Conservation (phyloP, 495 filamentous ascomycete species). For the Penicillium soppii region DNA sequence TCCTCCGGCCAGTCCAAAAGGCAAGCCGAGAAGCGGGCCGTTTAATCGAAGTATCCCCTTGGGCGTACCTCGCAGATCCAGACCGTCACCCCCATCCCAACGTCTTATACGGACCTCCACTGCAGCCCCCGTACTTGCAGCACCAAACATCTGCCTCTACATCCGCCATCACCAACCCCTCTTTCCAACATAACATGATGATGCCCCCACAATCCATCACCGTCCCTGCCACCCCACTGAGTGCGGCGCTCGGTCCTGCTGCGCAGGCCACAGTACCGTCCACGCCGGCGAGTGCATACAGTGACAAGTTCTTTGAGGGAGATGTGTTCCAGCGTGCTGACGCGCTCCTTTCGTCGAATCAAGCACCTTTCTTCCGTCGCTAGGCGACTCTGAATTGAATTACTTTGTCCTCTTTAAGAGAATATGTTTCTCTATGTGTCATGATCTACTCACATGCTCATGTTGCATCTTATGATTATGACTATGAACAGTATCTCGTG, state of each 20-base stretch:
- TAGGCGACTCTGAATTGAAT: background rate
- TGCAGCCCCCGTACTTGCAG: slow-evolving; percentile 34
- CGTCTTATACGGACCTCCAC: slow-evolving; percentile 38
- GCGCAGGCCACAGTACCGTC: slow-evolving; percentile 86
- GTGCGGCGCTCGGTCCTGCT: slow-evolving; percentile 82
- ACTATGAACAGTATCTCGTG: background rate
- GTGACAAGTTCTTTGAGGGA: slow-evolving; percentile 62
- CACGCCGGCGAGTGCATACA: slow-evolving; percentile 69
- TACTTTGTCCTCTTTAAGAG: background rate
- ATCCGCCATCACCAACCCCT: slow-evolving; percentile 23
- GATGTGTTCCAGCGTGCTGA: slow-evolving; percentile 77
- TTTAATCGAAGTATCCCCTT: slow-evolving; percentile 74
- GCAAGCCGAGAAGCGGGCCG: slow-evolving; percentile 72
- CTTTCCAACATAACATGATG: slow-evolving; percentile 29
- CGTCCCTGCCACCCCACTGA: slow-evolving; percentile 69
- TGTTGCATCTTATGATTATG: slow-evolving; percentile 9
- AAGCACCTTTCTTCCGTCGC: slow-evolving; percentile 41
- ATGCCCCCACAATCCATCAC: slow-evolving; percentile 42
- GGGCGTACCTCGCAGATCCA: slow-evolving; percentile 55
- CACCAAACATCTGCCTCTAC: slow-evolving; percentile 36
- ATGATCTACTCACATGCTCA: background rate
- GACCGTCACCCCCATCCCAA: slow-evolving; percentile 31
- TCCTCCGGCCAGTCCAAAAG: slow-evolving; percentile 74
- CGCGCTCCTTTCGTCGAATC: slow-evolving; percentile 57
- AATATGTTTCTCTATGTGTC: slow-evolving; percentile 2